A percentile compares a stretch with the other conserved stretches of the same genome.
Conservation (phyloP, 805 yeast species). For the Nakazawaea ishiwadae region DNA sequence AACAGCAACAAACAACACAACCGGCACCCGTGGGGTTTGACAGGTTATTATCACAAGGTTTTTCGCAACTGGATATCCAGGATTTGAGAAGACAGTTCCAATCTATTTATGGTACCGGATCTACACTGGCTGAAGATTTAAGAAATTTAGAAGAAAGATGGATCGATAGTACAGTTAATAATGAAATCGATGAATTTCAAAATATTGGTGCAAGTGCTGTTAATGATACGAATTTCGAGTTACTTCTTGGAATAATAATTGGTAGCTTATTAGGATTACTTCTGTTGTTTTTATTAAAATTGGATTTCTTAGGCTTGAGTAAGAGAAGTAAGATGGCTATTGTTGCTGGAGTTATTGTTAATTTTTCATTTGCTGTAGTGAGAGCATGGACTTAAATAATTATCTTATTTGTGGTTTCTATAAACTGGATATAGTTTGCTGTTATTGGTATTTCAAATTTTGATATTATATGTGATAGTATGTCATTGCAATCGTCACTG, state of each 20-base stretch:
- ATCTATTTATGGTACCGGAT: slow-evolving; percentile 52
- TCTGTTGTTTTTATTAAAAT: slow-evolving; percentile 57
- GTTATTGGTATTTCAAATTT: background rate
- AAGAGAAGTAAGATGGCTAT: slow-evolving; percentile 64
- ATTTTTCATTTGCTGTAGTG: slow-evolving; percentile 61
- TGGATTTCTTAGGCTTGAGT: slow-evolving; percentile 52
- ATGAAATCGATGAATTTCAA: slow-evolving; percentile 42
- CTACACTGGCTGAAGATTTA: slow-evolving; percentile 41
- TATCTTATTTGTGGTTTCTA: background rate
- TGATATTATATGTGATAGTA: no score
- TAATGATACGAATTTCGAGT: slow-evolving; percentile 48
- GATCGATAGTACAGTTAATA: slow-evolving; percentile 74
- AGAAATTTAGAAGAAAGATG: slow-evolving; percentile 79
- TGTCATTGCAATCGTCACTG: background rate
- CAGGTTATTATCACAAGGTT: slow-evolving; percentile 76
- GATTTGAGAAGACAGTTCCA: slow-evolving; percentile 73
- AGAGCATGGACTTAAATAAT: slow-evolving; percentile 34
- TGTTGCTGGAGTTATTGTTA: slow-evolving; percentile 64
- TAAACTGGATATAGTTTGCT: slow-evolving; percentile 5
- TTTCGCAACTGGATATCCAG: slow-evolving; percentile 69
- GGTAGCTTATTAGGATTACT: slow-evolving; percentile 77
- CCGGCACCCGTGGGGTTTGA: slow-evolving; percentile 85
- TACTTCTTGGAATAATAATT: slow-evolving; percentile 62
- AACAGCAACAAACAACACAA: slow-evolving; percentile 39
- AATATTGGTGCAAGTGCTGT: slow-evolving; percentile 28